Base-by-base conservation (phyloP, 306 rosid genomes). In the Lathyrus oleraceus region DNA sequence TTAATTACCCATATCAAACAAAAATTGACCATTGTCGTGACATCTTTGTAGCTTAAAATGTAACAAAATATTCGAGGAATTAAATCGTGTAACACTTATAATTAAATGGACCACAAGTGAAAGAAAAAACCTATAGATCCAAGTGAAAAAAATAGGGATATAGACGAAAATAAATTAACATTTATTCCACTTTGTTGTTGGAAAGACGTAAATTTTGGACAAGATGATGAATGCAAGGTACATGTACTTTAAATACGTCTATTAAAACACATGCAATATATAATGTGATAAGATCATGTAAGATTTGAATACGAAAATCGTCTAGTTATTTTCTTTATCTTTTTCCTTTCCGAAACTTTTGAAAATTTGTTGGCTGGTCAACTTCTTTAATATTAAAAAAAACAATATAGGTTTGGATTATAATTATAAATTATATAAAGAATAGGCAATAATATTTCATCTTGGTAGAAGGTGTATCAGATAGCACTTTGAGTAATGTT, bases 401-500 rank as follows among this genome's bases (percentile, higher is more conserved):
- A 19, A 30, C 5, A 8, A 52, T 17, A 19, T 17, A 9, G 19
- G 3, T 52, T 44, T 19, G 12, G 58, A 53, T 42, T 40, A 42
- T n/a, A 23, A 10, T 43, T 1, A 56, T 8, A 48, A 48, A 15
- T 15, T n/a, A 7, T 16, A 44, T 6, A 44, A 56, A 7, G 4
- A 12, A 35, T 35, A 35, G 7, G 25, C 39, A 51, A 69, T 53
- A 21, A 30, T 70, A 28, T 47, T 70, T 69, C 52, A 61, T 76
- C 2, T 40, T 16, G n/a, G 6, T 49, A 49, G 65, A 47, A 16
- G 21, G 6, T 54, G 59, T 17, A 52, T 76, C 70, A 49, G 75
- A 76, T 76, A 68, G 57, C 79, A 67, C 80, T 36, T 3, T 30
- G 70, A 32, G 75, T 76, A 30, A 66, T 66, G 65, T 16, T 54